These are phyloP conservation scores for Fusarium secorum DNA, from an alignment of 2,329 filamentous ascomycete species.

Conservation along the genomic window DNA sequence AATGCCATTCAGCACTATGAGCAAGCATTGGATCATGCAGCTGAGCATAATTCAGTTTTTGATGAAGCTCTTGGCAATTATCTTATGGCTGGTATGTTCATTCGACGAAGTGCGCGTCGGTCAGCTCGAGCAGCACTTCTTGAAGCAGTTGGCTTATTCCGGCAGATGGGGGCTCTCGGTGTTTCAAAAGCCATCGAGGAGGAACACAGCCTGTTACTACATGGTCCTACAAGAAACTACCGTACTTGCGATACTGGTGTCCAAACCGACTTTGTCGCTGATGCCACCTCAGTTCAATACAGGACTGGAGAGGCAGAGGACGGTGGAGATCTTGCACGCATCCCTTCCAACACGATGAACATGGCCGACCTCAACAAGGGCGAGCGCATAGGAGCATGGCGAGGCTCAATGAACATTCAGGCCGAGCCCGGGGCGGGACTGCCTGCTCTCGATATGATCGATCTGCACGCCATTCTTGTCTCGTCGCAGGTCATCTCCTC, in stretches of 20 bases:
- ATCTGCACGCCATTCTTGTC: slow-evolving; percentile 78
- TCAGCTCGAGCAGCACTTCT: slow-evolving; percentile 74
- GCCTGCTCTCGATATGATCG: slow-evolving; percentile 82
- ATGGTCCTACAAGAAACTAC: slow-evolving; percentile 66
- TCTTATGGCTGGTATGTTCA: slow-evolving; percentile 75
- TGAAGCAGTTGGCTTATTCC: slow-evolving; percentile 73
- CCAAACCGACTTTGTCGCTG: slow-evolving; percentile 75
- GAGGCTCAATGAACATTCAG: slow-evolving; percentile 64
- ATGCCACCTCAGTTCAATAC: slow-evolving; percentile 62
- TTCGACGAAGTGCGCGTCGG: slow-evolving; percentile 69
- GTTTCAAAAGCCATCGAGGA: slow-evolving; percentile 73
- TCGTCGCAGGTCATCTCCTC: slow-evolving; percentile 83
- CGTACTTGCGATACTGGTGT: slow-evolving; percentile 69
- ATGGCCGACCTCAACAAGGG: slow-evolving; percentile 60
- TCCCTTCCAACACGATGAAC: slow-evolving; percentile 50
- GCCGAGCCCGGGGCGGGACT: slow-evolving; percentile 68
- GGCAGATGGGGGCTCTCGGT: slow-evolving; percentile 73
- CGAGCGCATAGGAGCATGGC: slow-evolving; percentile 69
- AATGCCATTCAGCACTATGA: slow-evolving; percentile 72
- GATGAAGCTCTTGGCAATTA: slow-evolving; percentile 79
- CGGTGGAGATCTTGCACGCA: slow-evolving; percentile 51
- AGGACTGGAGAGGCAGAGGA: slow-evolving; percentile 56
- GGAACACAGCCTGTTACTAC: slow-evolving; percentile 72
- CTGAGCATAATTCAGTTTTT: slow-evolving; percentile 70
- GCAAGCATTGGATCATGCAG: slow-evolving; percentile 73